These are phyloP conservation scores for Ganoderma lingzhi DNA, from an alignment of 1,284 basidiomycete species.

Conservation along the genomic window DNA sequence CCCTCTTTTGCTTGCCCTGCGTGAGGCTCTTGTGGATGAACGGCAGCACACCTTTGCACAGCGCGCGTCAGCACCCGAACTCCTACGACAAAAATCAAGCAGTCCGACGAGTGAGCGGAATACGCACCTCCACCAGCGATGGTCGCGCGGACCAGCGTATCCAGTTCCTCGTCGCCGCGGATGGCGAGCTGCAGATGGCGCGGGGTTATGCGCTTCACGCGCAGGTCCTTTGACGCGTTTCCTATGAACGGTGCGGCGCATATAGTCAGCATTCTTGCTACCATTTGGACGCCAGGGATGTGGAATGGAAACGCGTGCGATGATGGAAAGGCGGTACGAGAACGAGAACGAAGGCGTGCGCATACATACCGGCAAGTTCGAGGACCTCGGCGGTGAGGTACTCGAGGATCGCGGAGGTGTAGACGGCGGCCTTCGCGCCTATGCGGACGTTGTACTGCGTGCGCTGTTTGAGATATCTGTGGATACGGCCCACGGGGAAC, in stretches of 20 bases:
- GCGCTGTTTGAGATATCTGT: conserved; percentile 92
- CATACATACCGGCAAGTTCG: conserved; percentile 79
- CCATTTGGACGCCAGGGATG: too few relatives aligned
- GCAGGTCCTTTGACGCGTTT: conserved; percentile 96
- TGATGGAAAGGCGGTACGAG: not conserved
- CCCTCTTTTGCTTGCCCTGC: conserved; percentile 39
- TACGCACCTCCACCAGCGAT: conserved; percentile 68
- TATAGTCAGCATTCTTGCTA: not conserved
- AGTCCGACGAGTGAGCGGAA: conserved; percentile 31
- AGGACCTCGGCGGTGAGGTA: conserved; percentile 93
- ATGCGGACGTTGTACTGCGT: conserved; percentile 95
- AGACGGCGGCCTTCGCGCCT: conserved; percentile 92
- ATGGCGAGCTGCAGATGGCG: conserved; percentile 94
- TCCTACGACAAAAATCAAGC: not conserved
- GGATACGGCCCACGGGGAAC: conserved; percentile 95
- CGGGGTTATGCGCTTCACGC: conserved; percentile 96
- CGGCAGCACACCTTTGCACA: conserved; percentile 80
- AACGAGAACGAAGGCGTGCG: conserved; percentile 21
- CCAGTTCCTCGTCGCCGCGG: conserved; percentile 94
- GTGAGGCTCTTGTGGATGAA: conserved; percentile 95
- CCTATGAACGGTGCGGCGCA: conserved; percentile 54
- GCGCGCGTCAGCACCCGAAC: conserved; percentile 37
- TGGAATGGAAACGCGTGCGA: not conserved
- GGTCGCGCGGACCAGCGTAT: conserved; percentile 71
- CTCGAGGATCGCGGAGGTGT: conserved; percentile 91